Evolutionary conservation across 805 yeast species (phyloP).

Genomic region (Brettanomyces bruxellensis): DNA sequence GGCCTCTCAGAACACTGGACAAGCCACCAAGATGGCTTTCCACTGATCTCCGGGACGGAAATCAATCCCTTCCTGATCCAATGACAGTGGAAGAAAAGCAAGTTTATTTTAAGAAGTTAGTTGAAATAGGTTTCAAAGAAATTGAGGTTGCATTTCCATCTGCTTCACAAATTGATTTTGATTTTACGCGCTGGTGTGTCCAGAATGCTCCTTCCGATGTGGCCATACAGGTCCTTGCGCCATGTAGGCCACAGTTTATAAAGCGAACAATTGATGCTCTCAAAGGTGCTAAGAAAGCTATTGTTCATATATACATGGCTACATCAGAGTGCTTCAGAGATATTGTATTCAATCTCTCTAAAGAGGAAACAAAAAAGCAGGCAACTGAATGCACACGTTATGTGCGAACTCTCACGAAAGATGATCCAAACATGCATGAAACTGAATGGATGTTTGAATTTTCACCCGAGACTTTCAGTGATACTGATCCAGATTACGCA

Average conservation of each 20-base stretch:
- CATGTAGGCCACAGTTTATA: slow-evolving; percentile 68
- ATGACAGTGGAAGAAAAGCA: slow-evolving; percentile 77
- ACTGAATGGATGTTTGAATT: slow-evolving; percentile 73
- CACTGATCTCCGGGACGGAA: slow-evolving; percentile 78
- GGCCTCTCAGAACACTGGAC: slow-evolving; percentile 55
- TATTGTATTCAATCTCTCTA: slow-evolving; percentile 57
- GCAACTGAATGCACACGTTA: slow-evolving; percentile 58
- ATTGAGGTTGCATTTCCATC: slow-evolving; percentile 79
- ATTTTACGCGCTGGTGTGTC: slow-evolving; percentile 68
- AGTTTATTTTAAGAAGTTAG: slow-evolving; percentile 55
- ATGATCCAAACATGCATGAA: slow-evolving; percentile 40
- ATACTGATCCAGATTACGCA: slow-evolving; percentile 56
- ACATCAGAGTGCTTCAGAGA: slow-evolving; percentile 67
- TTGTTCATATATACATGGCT: slow-evolving; percentile 68
- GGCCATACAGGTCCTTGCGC: slow-evolving; percentile 65
- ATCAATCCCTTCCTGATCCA: slow-evolving; percentile 80
- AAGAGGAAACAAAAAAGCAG: slow-evolving; percentile 47
- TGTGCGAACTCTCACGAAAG: slow-evolving; percentile 62
- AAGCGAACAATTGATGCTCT: slow-evolving; percentile 64
- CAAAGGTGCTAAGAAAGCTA: slow-evolving; percentile 68
- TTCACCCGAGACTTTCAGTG: slow-evolving; percentile 74
- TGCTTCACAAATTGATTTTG: slow-evolving; percentile 74
- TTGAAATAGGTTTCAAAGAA: slow-evolving; percentile 72
- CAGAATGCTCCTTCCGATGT: slow-evolving; percentile 72
- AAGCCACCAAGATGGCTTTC: slow-evolving; percentile 77